Conservation (phyloP, 2,329 filamentous ascomycete species). For the Plenodomus lindquistii region DNA sequence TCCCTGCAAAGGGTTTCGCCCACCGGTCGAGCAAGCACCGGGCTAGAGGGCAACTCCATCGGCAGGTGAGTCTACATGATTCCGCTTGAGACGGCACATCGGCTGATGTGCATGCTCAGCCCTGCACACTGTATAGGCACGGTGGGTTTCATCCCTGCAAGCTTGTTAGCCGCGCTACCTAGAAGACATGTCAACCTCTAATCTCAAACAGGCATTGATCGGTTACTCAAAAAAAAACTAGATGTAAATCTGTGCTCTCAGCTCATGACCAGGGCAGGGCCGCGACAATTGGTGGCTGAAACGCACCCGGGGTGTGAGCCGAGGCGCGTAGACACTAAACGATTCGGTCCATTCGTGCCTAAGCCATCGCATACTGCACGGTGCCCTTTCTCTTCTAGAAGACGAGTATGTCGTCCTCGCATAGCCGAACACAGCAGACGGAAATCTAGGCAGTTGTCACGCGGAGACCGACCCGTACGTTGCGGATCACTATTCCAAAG, state of each 20-base stretch:
- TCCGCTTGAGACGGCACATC: conserved; percentile 6
- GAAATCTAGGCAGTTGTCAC: conserved; percentile 27
- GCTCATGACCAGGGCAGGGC: no score
- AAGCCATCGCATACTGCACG: background rate
- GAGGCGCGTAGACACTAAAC: no score
- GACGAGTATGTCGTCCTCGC: background rate
- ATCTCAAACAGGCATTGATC: no score
- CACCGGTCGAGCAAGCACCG: conserved; percentile 17
- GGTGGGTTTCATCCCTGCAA: no score
- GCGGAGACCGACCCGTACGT: conserved; percentile 23
- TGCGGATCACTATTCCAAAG: conserved; percentile 30
- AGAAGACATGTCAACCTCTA: no score
- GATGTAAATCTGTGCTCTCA: no score
- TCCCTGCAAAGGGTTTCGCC: conserved; percentile 26
- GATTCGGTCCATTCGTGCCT: no score
- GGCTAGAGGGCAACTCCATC: conserved; percentile 32
- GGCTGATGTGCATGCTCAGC: background rate
- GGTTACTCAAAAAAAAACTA: no score
- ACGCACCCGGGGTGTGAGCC: no score
- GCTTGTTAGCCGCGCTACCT: no score
- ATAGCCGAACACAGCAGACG: background rate
- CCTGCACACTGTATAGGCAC: conserved; percentile 1
- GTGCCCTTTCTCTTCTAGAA: background rate
- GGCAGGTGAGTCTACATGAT: conserved; percentile 24
- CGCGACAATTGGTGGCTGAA: no score